Evolutionary conservation across 306 rosid genomes (phyloP).

Genomic region (Alnus rubra): DNA sequence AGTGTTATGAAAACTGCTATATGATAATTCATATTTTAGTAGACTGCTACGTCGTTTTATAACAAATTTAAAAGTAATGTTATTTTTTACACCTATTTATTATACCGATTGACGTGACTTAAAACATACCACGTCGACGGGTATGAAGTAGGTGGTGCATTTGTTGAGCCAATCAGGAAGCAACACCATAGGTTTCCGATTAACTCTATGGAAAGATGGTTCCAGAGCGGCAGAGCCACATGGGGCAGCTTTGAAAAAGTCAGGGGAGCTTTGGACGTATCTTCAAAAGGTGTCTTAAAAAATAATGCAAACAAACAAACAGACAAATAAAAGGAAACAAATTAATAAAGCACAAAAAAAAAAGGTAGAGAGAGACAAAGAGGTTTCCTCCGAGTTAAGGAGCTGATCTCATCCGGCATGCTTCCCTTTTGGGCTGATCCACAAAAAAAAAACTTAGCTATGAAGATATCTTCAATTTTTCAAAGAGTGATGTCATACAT

Average conservation of each 20-base stretch:
- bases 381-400: neutral
- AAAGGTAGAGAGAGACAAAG: too few species aligned
- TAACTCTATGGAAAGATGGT: neutral
- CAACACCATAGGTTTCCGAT: neutral
- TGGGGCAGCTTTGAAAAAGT: constrained; percentile 11
- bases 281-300: neutral
- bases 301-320: constrained; percentile 8
- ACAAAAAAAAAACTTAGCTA: neutral
- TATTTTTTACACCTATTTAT: too few species aligned
- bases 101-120: neutral
- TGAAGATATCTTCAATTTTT: neutral
- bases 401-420: neutral
- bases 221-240: neutral
- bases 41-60: too few species aligned
- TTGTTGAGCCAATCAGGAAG: neutral
- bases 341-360: neutral
- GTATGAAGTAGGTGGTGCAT: neutral
- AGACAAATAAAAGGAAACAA: neutral
- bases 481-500: too few species aligned
- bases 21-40: too few species aligned
- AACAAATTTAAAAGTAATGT: too few species aligned
- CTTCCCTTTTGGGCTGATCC: neutral
- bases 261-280: neutral
- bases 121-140: neutral
- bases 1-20: neutral